Evolutionary conservation across 2,329 filamentous ascomycete species (phyloP), one percentile per base, ranked within the genome.

Genomic region (Rhynchosporium graminicola): DNA sequence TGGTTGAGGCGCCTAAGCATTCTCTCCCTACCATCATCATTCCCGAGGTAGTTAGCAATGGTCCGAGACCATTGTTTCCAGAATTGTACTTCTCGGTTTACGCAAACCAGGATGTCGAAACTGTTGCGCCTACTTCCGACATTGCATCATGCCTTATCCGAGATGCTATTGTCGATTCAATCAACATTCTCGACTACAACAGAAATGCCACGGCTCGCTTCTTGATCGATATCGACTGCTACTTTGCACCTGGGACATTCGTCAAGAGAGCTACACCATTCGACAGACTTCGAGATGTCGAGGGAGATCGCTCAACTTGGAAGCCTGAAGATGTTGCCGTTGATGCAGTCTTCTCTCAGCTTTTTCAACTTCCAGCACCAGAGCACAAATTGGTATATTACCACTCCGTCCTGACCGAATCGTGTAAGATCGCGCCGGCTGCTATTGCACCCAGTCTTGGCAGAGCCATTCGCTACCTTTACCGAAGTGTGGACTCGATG

Each of bases 361-460:
- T 99, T 47, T 91, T 97, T 74, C 90, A 92, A 75, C 83, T 99
- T 43, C 95, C 95, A 3, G 83, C 81, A 3, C 87, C 95, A 0
- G 92, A 97, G 76, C 92, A 97, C 78, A 97, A 97, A 77, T 82
- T 97, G 1, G 91, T 99, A 9, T 99, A 97, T 77, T 99, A 97
- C 76, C 95, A 99, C 76, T 90, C 93, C 0, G 87, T 98, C 2
- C 86, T 99, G 56, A 98, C 94, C 0, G 94, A 99, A 76, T 87
- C 92, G 63, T 99, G 95, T 80, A 98, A 97, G 78, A 87, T 98
- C 69, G 94, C 93, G 0, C 95, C 95, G 1, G 92, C 91, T 15
- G 95, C 95, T n/a, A 95, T 99, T 70, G 95, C 95, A 1, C 95
- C 95, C 0, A 96, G 91, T 73, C 80, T 99, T 46, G 95, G 95